Evolutionary conservation across 2,329 filamentous ascomycete genomes (phyloP).

Genomic region (Cadophora luteo-olivacea): DNA sequence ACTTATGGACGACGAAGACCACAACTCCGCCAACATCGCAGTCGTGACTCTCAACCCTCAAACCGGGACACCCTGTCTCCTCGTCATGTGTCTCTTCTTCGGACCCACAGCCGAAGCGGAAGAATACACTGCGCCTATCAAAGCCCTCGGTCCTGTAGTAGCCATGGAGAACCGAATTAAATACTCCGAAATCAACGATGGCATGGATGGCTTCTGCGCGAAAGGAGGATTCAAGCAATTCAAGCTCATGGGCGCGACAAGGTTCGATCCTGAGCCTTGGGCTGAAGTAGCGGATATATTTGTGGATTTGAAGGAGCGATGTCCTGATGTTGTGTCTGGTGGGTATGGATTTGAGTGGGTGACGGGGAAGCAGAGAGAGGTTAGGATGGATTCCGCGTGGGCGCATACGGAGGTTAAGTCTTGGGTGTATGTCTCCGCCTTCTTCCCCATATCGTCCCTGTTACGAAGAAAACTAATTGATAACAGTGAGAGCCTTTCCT

Average conservation of each 20-base stretch:
- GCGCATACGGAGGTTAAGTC: background rate
- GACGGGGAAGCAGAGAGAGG: background rate
- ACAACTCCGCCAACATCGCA: conserved; percentile 6
- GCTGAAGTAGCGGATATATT: background rate
- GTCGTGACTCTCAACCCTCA: background rate
- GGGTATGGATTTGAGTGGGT: conserved; percentile 7
- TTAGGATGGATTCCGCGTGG: background rate
- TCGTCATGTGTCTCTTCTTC: background rate
- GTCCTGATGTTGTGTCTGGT: background rate
- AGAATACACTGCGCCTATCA: background rate
- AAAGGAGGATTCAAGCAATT: conserved; percentile 3
- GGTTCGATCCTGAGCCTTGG: conserved; percentile 1
- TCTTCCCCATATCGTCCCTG: too few relatives aligned
- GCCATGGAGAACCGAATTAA: background rate
- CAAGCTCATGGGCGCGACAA: background rate
- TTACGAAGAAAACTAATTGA: background rate
- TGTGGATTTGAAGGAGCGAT: conserved; percentile 3
- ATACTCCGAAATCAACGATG: background rate
- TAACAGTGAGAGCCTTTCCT: background rate
- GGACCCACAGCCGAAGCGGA: background rate
- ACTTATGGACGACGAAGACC: background rate
- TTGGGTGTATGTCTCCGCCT: background rate
- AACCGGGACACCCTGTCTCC: background rate
- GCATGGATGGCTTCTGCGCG: background rate
- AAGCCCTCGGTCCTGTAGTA: background rate